phyloP scores from a whole-genome alignment of 139 green algal genomes.

The Micractinium sp. region DNA sequence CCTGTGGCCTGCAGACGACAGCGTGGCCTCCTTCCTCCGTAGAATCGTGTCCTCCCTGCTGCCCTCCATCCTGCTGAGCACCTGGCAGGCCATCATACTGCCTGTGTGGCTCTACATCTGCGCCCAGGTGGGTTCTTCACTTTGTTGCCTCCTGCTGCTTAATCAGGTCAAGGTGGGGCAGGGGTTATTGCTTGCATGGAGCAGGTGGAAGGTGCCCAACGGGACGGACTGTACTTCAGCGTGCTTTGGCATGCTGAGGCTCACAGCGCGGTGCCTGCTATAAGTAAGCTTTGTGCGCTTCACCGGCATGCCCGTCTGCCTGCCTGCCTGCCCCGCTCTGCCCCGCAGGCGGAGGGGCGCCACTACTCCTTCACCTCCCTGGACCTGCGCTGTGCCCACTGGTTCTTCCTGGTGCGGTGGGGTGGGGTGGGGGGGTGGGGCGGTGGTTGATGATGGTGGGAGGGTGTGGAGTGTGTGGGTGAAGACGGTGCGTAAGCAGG shows the following conservation, averaged over 20 bases:
- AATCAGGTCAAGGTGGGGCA: not conserved
- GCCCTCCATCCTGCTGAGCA: conserved; percentile 70
- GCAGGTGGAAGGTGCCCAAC: too few species aligned
- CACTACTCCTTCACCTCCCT: not conserved
- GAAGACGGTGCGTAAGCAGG: too few species aligned
- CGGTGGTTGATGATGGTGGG: not conserved
- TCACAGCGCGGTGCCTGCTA: too few species aligned
- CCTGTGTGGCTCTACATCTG: conserved; percentile 23
- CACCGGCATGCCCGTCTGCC: not conserved
- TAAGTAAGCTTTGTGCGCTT: too few species aligned
- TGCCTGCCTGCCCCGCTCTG: too few species aligned
- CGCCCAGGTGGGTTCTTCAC: not conserved
- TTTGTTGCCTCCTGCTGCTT: not conserved
- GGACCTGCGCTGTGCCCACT: not conserved
- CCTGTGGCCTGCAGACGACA: not conserved
- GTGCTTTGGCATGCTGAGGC: too few species aligned
- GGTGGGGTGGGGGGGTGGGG: too few species aligned
- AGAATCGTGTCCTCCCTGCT: conserved; percentile 21
- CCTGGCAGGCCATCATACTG: conserved; percentile 66
- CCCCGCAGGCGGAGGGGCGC: not conserved
- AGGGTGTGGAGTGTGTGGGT: not conserved
- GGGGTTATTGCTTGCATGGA: not conserved
- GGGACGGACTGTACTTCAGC: not conserved
- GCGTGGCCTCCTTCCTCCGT: too few species aligned
- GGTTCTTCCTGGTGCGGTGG: not conserved